phyloP scores from a whole-genome alignment of 768 basidiomycete genomes.

The Botryobasidium botryosum region DNA sequence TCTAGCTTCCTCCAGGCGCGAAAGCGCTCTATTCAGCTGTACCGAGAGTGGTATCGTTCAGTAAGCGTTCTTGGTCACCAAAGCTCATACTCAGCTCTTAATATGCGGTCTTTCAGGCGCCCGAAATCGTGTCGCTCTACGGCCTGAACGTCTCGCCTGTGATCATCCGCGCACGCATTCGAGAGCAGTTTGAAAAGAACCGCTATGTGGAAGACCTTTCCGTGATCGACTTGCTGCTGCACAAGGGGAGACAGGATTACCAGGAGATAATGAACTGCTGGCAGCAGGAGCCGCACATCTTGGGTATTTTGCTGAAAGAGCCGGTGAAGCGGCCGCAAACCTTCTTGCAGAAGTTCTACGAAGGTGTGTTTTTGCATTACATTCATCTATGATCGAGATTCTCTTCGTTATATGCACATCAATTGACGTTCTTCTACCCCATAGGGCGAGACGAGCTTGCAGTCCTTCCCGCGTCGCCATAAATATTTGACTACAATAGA shows the following conservation, averaged over 20 bases:
- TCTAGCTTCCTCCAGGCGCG: conserved; percentile 41
- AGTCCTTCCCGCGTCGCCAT: conserved; percentile 37
- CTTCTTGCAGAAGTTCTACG: conserved; percentile 73
- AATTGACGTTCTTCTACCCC: conserved; percentile 3
- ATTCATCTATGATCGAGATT: background rate
- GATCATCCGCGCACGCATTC: conserved; percentile 62
- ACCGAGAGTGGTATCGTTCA: conserved; percentile 85
- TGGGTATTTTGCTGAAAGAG: conserved; percentile 46
- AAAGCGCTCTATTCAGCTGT: conserved; percentile 52
- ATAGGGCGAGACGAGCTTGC: conserved; percentile 63
- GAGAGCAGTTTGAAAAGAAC: conserved; percentile 77
- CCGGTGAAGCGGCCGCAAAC: conserved; percentile 31
- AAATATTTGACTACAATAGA: too few species aligned
- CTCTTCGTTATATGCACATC: conserved; percentile 1
- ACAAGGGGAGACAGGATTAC: conserved; percentile 73
- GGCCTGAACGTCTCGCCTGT: conserved; percentile 64
- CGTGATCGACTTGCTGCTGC: conserved; percentile 69
- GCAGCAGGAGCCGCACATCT: conserved; percentile 73
- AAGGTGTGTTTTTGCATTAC: conserved; percentile 35
- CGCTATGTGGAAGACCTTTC: conserved; percentile 63
- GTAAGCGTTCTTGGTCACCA: conserved; percentile 32
- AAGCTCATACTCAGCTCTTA: conserved; percentile 4
- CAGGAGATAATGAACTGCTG: conserved; percentile 92
- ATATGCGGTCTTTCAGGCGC: conserved; percentile 39
- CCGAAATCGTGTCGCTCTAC: conserved; percentile 72